Percentiles rank a stretch among this genome's conserved stretches.
Conservation (phyloP, 345 rosid genomes). For the Cardamine chenopodiifolia region DNA sequence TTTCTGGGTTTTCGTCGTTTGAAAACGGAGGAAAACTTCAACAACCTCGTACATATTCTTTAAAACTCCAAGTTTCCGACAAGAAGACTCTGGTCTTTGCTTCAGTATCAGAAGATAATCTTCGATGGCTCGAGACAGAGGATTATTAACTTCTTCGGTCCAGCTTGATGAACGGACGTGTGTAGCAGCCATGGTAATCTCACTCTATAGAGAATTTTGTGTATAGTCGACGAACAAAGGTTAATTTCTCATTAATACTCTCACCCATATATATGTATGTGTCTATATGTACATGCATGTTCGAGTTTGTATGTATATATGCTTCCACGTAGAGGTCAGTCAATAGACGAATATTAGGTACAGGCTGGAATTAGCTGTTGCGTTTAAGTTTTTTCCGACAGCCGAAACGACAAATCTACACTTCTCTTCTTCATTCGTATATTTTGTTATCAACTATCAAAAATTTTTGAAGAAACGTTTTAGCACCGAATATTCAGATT, state of each 20-base stretch:
- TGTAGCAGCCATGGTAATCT: slow-evolving; percentile 24
- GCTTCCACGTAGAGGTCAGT: slow-evolving; percentile 29
- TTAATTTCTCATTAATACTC: slow-evolving; percentile 8
- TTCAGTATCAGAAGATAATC: slow-evolving; percentile 40
- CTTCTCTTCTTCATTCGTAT: slow-evolving; percentile 6
- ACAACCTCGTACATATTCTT: slow-evolving; percentile 43
- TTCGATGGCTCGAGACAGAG: slow-evolving; percentile 41
- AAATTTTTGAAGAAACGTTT: not conserved
- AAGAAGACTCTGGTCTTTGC: slow-evolving; percentile 29
- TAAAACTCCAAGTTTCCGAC: slow-evolving; percentile 40
- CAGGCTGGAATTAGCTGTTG: slow-evolving; percentile 37
- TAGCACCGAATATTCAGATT: not conserved
- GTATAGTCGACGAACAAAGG: slow-evolving; percentile 7
- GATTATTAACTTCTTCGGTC: slow-evolving; percentile 46
- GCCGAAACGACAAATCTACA: slow-evolving; percentile 29
- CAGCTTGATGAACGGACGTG: slow-evolving; percentile 52
- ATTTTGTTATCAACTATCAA: not conserved
- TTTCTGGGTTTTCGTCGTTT: slow-evolving; percentile 33
- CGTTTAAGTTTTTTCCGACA: slow-evolving; percentile 35
- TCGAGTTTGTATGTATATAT: not conserved
- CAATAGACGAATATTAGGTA: slow-evolving; percentile 20
- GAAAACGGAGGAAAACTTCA: slow-evolving; percentile 41
- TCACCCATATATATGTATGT: slow-evolving; percentile 22
- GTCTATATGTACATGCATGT: not conserved
- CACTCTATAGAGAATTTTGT: slow-evolving; percentile 4